phyloP scores from a whole-genome alignment of 2,329 filamentous ascomycete species.

The Lanzia echinophila region DNA sequence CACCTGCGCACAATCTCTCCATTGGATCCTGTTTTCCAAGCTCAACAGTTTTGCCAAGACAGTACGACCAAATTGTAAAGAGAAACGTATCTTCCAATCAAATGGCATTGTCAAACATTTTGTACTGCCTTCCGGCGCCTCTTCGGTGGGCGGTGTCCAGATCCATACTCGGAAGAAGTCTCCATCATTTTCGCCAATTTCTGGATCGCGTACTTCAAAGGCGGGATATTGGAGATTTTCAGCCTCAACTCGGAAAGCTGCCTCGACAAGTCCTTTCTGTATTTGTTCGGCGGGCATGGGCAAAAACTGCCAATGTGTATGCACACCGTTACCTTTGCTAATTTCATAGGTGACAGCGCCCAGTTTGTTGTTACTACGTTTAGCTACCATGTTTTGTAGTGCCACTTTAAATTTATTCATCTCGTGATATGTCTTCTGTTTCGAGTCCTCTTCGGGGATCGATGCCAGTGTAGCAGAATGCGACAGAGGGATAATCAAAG shows the following conservation, averaged over 20 bases:
- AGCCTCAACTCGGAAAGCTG: conserved; percentile 81
- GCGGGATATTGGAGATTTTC: conserved; percentile 60
- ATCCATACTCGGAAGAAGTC: conserved; percentile 82
- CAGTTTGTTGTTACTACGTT: conserved; percentile 48
- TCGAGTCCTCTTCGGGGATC: conserved; percentile 49
- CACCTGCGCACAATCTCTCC: conserved; percentile 77
- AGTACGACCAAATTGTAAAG: conserved; percentile 80
- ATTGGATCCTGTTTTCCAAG: conserved; percentile 71
- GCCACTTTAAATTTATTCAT: conserved; percentile 76
- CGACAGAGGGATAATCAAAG: conserved; percentile 82
- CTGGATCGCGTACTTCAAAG: conserved; percentile 43
- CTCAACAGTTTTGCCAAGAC: conserved; percentile 84
- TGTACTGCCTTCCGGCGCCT: conserved; percentile 39
- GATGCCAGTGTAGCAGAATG: conserved; percentile 70
- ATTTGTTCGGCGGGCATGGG: conserved; percentile 66
- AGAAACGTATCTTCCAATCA: conserved; percentile 67
- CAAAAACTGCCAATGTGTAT: conserved; percentile 90
- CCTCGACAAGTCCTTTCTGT: conserved; percentile 69
- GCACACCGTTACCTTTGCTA: conserved; percentile 71
- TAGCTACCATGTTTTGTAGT: conserved; percentile 72
- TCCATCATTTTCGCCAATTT: conserved; percentile 44
- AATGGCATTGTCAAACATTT: conserved; percentile 70
- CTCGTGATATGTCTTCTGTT: conserved; percentile 60
- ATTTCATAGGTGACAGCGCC: conserved; percentile 92
- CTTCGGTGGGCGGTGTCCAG: conserved; percentile 51